phyloP scores from a whole-genome alignment of 2,329 filamentous ascomycete species.

The Cercospora zeina region DNA sequence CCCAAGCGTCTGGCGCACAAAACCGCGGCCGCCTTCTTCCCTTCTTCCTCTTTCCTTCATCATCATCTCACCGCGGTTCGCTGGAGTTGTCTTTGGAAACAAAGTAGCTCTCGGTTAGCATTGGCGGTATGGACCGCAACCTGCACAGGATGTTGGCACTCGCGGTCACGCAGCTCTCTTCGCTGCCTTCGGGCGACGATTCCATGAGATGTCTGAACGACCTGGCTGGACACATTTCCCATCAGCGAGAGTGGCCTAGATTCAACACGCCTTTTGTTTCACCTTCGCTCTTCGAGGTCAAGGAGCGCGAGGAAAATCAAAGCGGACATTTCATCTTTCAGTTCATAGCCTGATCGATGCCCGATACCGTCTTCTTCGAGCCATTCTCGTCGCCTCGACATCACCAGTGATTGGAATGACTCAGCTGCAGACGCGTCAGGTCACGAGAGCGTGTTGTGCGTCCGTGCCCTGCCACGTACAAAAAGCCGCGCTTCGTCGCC shows the following conservation, averaged over 20 bases:
- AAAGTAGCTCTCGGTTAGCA: neutral
- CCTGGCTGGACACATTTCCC: constrained; percentile 2
- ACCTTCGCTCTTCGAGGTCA: neutral
- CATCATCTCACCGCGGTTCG: neutral
- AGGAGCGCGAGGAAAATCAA: neutral
- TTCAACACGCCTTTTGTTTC: neutral
- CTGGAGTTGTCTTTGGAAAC: neutral
- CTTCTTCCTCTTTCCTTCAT: neutral
- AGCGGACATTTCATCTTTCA: neutral
- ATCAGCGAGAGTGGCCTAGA: constrained; percentile 6
- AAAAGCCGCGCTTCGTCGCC: neutral
- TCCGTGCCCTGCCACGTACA: neutral
- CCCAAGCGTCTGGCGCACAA: neutral
- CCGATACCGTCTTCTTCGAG: neutral
- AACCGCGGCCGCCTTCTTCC: neutral
- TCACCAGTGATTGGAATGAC: too few relatives aligned
- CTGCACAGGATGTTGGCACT: neutral
- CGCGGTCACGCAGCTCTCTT: constrained; percentile 4
- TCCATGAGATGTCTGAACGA: constrained; percentile 1
- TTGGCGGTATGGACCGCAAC: neutral
- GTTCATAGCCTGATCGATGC: neutral
- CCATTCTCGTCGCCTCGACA: too few relatives aligned
- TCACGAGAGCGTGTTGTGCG: neutral
- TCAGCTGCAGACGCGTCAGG: too few relatives aligned
- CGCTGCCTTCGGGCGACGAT: neutral